Base-by-base conservation (phyloP, 345 rosid species). In the Brassica nigra region DNA sequence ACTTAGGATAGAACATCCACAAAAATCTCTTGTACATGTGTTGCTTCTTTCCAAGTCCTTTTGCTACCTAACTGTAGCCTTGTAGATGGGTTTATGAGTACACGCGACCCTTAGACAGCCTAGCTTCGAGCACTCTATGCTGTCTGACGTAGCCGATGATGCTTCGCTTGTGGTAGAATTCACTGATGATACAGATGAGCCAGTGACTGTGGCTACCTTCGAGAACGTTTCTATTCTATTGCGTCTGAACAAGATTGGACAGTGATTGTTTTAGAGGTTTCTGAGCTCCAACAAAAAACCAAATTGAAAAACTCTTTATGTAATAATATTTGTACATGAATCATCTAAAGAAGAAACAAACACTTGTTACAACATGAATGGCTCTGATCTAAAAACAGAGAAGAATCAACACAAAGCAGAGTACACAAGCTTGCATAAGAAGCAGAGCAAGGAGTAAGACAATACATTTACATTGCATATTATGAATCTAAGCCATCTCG, bases 1-100 rank as follows among this genome's bases (percentile, higher is more conserved):
- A 57, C 6, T 71, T 55, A 75, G 71, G 18, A 18, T 18, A 18
- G 18, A 18, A 92, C 91, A 77, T 86, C 86, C 20, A 88, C 92
- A 73, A 92, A 73, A 92, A 86, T 82, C 86, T 92, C 86, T 83
- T 90, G 89, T 90, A 95, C 92, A 88, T 91, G 68, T 95, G 97
- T 81, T 86, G 83, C 87, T 95, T 92, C 77, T 79, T 91, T 78
- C 86, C 86, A 64, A 92, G 89, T 79, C 97, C 99, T 75, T 87
- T 87, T 70, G 75, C 55, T 83, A 82, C 95, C 97, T 91, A 91
- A 89, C 42, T 78, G 81, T 74, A 78, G 73, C 84, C 97, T 89
- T 14, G 73, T 80, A 0, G 86, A 78, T 0, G 91, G 92, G 81
- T 88, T 93, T 78, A 82, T 68, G 16, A 91, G 88, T 28, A 68